Evolutionary conservation across 441 rosid genomes (phyloP), one percentile per base, ranked within the genome.

Genomic region (Breynia disticha): DNA sequence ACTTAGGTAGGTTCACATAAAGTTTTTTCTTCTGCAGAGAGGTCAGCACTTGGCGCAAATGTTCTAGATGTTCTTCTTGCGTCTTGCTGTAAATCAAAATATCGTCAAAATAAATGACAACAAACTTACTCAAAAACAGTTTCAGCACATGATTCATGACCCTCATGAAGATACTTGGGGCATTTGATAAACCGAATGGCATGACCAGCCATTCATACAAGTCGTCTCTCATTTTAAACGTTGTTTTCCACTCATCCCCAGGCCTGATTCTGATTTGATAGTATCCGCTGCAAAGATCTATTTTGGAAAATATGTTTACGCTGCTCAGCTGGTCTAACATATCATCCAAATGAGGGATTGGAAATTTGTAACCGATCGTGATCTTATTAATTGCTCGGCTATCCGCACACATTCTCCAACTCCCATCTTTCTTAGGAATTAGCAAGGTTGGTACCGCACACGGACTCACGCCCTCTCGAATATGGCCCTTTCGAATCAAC

Each of bases 161-260:
- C 6, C 57, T 6, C 47, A 54, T 54, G 32, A 54, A 54, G 4
- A 2, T 54, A 18, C 48, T 54, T 5, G 14, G 10, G 0, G 58
- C 58, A 38, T 54, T 54, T 11, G 58, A 54, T 11, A 54, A 19
- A 16, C 48, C 58, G 0, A 54, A 41, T 16, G 48, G 48, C 48
- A 54, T 42, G 22, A 54, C 48, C 10, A 42, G 32, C 48, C 48
- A 54, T 19, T 54, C 1, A 39, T 54, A 54, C 1, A 54, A 10
- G 0, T 32, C 46, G 12, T 43, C 49, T 20, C 24, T 56, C 10
- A 1, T 43, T 21, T 56, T 56, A 18, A 56, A 43, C 22, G 39
- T 15, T 9, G 20, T 56, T 39, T 56, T 45, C 60, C 50, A 19
- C 13, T 56, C 41, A 2, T 56, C 50, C 6, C 22, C 21, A 13